Conservation (phyloP, 2,329 filamentous ascomycete genomes). For the Paraphoma chrysanthemicola region DNA sequence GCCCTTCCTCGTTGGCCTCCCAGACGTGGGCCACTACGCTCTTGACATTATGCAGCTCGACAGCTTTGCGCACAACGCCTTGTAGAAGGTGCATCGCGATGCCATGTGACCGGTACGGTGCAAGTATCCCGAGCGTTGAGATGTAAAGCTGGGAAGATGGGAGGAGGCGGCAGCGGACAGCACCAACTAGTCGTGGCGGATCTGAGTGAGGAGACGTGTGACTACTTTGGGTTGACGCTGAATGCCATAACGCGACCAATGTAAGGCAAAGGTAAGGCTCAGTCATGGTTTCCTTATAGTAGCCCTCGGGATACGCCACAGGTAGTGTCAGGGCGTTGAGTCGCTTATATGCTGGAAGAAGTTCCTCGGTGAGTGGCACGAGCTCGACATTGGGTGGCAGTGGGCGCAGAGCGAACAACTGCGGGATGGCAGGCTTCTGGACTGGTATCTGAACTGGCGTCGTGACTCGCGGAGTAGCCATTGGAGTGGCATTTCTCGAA, state of each 20-base stretch:
- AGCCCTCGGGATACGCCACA: slow-evolving; percentile 66
- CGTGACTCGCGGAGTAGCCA: slow-evolving; percentile 19
- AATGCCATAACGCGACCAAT: slow-evolving; percentile 65
- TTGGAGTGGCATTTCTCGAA: slow-evolving; percentile 24
- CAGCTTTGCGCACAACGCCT: slow-evolving; percentile 53
- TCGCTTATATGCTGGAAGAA: slow-evolving; percentile 63
- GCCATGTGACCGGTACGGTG: slow-evolving; percentile 65
- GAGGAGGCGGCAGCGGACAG: slow-evolving; percentile 56
- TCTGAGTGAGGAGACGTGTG: slow-evolving; percentile 10
- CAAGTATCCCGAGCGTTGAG: slow-evolving; percentile 65
- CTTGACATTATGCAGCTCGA: slow-evolving; percentile 58
- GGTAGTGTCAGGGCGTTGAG: slow-evolving; percentile 66
- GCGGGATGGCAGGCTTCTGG: slow-evolving; percentile 14
- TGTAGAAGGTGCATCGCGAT: slow-evolving; percentile 63
- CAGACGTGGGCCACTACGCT: slow-evolving; percentile 69
- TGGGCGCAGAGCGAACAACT: slow-evolving; percentile 36
- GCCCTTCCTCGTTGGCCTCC: slow-evolving; percentile 65
- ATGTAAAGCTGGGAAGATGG: slow-evolving; percentile 61
- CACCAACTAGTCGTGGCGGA: slow-evolving; percentile 52
- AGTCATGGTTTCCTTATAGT: slow-evolving; percentile 66
- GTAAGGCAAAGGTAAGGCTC: slow-evolving; percentile 63
- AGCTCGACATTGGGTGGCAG: slow-evolving; percentile 61
- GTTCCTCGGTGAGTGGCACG: slow-evolving; percentile 58
- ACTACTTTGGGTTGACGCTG: slow-evolving; percentile 12
- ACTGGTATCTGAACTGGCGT: slow-evolving; percentile 18